These are phyloP conservation scores for Cyberlindnera japonica DNA, from an alignment of 805 yeast genomes.

Conservation along the genomic window DNA sequence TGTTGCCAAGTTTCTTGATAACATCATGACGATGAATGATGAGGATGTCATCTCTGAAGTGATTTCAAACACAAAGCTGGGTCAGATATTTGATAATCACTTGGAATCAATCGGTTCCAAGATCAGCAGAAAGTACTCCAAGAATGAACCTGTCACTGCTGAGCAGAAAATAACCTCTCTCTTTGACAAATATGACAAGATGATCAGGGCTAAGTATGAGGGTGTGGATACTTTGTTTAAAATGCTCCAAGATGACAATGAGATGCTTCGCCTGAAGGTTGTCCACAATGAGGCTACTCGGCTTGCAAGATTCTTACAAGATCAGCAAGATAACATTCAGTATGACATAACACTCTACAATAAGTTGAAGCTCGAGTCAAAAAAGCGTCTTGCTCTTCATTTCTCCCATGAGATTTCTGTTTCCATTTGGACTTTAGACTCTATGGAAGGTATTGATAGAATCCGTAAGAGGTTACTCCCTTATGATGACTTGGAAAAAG, in stretches of 20 bases:
- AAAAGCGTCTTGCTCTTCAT: slow-evolving; percentile 30
- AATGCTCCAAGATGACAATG: slow-evolving; percentile 19
- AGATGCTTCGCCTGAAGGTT: slow-evolving; percentile 18
- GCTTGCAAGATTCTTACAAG: slow-evolving; percentile 55
- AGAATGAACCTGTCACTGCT: slow-evolving; percentile 13
- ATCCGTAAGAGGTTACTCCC: slow-evolving; percentile 60
- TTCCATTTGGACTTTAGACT: slow-evolving; percentile 51
- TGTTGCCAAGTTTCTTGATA: slow-evolving; percentile 24
- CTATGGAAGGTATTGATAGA: slow-evolving; percentile 65
- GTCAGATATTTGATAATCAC: slow-evolving; percentile 18
- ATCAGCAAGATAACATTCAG: slow-evolving; percentile 56
- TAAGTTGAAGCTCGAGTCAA: slow-evolving; percentile 40
- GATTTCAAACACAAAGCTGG: slow-evolving; percentile 16
- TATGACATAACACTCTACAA: slow-evolving; percentile 47
- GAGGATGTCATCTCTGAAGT: slow-evolving; percentile 25
- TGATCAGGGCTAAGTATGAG: slow-evolving; percentile 25
- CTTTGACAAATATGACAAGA: slow-evolving; percentile 17
- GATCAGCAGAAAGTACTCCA: slow-evolving; percentile 23
- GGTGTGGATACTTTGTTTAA: slow-evolving; percentile 18
- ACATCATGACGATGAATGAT: slow-evolving; percentile 26
- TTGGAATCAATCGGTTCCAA: slow-evolving; percentile 25
- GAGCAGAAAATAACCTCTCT: slow-evolving; percentile 16
- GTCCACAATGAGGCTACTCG: slow-evolving; percentile 43
- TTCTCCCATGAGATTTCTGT: slow-evolving; percentile 21
- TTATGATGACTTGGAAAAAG: slow-evolving; percentile 44